Conservation (phyloP, 306 rosid genomes). For the Vigna unguiculata region DNA sequence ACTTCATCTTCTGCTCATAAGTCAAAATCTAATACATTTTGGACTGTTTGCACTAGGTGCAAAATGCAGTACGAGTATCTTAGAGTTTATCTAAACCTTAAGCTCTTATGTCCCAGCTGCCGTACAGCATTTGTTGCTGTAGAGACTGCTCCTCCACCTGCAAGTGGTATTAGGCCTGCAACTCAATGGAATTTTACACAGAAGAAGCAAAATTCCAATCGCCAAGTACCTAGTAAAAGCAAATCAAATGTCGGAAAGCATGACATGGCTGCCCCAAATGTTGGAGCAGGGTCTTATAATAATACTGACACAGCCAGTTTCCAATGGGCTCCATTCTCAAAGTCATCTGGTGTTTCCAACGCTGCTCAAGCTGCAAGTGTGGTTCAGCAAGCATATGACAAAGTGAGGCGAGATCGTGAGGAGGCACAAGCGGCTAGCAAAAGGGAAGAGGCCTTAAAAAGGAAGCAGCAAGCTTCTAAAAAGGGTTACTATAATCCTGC, state of each 20-base stretch:
- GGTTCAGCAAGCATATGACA: conserved; percentile 92
- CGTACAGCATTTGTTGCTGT: conserved; percentile 79
- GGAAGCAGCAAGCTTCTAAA: conserved; percentile 67
- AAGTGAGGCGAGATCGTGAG: conserved; percentile 92
- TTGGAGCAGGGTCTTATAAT: conserved; percentile 52
- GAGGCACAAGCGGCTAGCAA: conserved; percentile 84
- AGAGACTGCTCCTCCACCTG: conserved; percentile 82
- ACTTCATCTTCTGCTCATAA: conserved; percentile 66
- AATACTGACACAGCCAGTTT: conserved; percentile 54
- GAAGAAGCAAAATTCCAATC: conserved; percentile 50
- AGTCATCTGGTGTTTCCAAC: conserved; percentile 66
- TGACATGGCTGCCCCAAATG: conserved; percentile 49
- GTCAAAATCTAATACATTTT: conserved; percentile 73
- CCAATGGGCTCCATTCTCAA: conserved; percentile 85
- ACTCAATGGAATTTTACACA: conserved; percentile 62
- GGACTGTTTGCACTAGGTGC: conserved; percentile 91
- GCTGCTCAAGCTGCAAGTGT: conserved; percentile 88
- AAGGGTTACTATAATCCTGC: conserved; percentile 59
- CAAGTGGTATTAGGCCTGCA: conserved; percentile 67
- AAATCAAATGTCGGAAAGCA: conserved; percentile 55
- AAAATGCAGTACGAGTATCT: conserved; percentile 98
- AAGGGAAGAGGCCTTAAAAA: conserved; percentile 57
- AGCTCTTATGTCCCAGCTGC: conserved; percentile 94
- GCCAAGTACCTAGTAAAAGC: conserved; percentile 53
- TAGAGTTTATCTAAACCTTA: conserved; percentile 82